A percentile compares a stretch with the other conserved stretches of the same genome.
Conservation (phyloP, 106 monocot genomes). For the Dioscorea zingiberensis region DNA sequence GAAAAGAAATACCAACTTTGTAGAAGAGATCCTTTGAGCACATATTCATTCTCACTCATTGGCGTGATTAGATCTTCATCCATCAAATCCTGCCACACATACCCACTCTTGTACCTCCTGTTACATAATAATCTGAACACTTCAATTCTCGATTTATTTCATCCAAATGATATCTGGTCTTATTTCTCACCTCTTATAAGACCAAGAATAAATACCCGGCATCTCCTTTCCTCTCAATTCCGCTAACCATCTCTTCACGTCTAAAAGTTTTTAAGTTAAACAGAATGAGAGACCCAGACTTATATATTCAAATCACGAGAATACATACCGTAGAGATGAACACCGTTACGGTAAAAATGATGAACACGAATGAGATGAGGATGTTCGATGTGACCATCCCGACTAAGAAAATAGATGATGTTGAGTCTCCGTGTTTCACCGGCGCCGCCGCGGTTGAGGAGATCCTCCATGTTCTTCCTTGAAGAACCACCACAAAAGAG, state of each 20-base stretch:
- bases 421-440: slow-evolving; percentile 32
- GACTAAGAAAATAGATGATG: slow-evolving; percentile 53
- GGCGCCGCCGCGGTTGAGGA: neutral
- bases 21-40: slow-evolving; percentile 45
- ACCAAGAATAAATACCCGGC: slow-evolving; percentile 54
- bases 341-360: slow-evolving; percentile 29
- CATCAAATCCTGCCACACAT: slow-evolving; percentile 66
- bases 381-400: slow-evolving; percentile 53
- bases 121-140: too few species aligned
- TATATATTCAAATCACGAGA: neutral
- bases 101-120: slow-evolving; percentile 53
- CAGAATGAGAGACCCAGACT: neutral
- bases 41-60: slow-evolving; percentile 56
- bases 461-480: too few species aligned
- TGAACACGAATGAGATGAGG: slow-evolving; percentile 63
- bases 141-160: too few species aligned
- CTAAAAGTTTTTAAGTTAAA: neutral
- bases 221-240: slow-evolving; percentile 60
- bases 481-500: too few species aligned
- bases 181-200: slow-evolving; percentile 52
- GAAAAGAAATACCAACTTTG: too few species aligned
- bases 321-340: slow-evolving; percentile 48
- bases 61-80: slow-evolving; percentile 71
- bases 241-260: slow-evolving; percentile 70
- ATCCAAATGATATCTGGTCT: too few species aligned